These are phyloP conservation scores for Colletotrichum tamarilloi DNA, from an alignment of 2,329 filamentous ascomycete species.

Conservation along the genomic window DNA sequence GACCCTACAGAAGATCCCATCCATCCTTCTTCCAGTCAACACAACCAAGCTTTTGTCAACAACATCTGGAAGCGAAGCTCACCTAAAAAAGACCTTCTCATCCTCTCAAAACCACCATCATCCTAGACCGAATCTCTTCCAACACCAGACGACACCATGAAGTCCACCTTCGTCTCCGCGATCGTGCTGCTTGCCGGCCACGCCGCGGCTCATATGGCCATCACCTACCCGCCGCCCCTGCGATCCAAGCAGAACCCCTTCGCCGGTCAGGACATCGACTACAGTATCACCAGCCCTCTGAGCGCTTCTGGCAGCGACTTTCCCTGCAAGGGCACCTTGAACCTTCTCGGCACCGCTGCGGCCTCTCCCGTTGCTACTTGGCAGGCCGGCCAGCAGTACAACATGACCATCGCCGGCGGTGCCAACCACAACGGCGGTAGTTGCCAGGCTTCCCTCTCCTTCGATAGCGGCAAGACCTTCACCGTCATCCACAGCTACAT, in stretches of 20 bases:
- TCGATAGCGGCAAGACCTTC: slow-evolving; percentile 77
- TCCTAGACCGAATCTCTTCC: slow-evolving; percentile 5
- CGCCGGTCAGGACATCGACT: slow-evolving; percentile 65
- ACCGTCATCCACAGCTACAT: slow-evolving; percentile 72
- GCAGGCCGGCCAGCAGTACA: slow-evolving; percentile 69
- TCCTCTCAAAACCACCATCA: background rate
- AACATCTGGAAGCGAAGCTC: background rate
- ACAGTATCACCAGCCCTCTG: slow-evolving; percentile 78
- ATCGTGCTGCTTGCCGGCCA: slow-evolving; percentile 52
- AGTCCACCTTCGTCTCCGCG: slow-evolving; percentile 15
- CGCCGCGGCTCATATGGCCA: slow-evolving; percentile 67
- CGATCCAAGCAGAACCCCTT: slow-evolving; percentile 64
- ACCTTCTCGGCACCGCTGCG: slow-evolving; percentile 57
- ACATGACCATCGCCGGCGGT: slow-evolving; percentile 72
- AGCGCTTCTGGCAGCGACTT: slow-evolving; percentile 70
- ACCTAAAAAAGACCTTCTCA: background rate
- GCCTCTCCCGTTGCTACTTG: slow-evolving; percentile 70
- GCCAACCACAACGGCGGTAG: slow-evolving; percentile 77
- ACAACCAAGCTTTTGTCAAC: slow-evolving; percentile 14
- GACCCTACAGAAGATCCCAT: background rate
- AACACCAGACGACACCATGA: slow-evolving; percentile 41
- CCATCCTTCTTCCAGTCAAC: no score
- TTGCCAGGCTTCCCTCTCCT: slow-evolving; percentile 81
- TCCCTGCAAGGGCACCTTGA: slow-evolving; percentile 78
- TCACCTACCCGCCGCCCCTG: slow-evolving; percentile 63